Evolutionary conservation across 2,329 filamentous ascomycete genomes (phyloP), one percentile per base, ranked within the genome.

Genomic region (Epicoccum nigrum): DNA sequence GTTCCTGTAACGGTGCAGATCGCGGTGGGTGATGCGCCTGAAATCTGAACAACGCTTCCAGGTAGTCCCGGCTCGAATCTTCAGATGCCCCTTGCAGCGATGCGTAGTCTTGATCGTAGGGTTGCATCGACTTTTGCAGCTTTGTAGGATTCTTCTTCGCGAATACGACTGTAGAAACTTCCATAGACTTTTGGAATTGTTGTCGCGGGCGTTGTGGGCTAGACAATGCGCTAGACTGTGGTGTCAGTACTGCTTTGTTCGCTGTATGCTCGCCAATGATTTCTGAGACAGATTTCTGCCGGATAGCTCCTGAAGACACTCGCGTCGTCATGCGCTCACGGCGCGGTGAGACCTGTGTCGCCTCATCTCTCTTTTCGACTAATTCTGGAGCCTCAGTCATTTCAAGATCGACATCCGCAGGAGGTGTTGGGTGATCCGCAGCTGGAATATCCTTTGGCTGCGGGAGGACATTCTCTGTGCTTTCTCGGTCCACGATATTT

Each of bases 121-220:
- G 47, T 42, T 73, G 70, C 30, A 71, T 50, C 4, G 64, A 55
- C 50, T 72, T 70, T 2, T 61, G 56, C n/a, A 63, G 45, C 30
- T 63, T 58, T 8, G 54, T 60, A 15, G 58, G 39, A 23, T 64
- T 67, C 44, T 85, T 84, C 64, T 89, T 91, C 2, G 88, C 87
- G 68, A 95, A 94, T 0, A 93, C 81, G 3, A 94, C 90, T 0
- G 85, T 89, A 1, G 87, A 90, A 12, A 87, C 78, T 60, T 87
- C 87, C 56, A 85, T 87, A 6, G 55, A 56, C 43, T 85, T 87
- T 7, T 54, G 54, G 31, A 62, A 60, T 8, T 54, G 54, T 16
- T 58, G 49, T 38, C 45, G 66, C 23, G 61, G 61, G 49, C 61
- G 63, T 19, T 54, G 55, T 31, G 65, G 66, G 38, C 64, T 70